phyloP scores from a whole-genome alignment of 352 stramenopile species.

The Phytophthora sansomeana region DNA sequence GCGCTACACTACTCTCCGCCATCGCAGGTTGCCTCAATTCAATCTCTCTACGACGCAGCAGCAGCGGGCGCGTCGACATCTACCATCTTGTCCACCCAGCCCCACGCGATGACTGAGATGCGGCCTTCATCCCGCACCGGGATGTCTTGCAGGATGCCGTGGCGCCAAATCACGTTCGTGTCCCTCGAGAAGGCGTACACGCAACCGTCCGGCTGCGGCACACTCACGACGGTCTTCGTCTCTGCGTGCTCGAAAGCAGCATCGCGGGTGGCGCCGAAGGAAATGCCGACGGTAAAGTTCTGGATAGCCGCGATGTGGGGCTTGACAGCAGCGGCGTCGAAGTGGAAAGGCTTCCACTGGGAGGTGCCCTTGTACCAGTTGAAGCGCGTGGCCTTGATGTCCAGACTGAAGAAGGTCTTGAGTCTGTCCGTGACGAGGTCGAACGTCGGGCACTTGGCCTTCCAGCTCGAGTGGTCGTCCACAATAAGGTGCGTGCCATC shows the following conservation, averaged over 20 bases:
- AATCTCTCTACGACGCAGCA: constrained; percentile 15
- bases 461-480: constrained; percentile 89
- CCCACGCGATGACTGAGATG: constrained; percentile 96
- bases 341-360: constrained; percentile 96
- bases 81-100: constrained; percentile 81
- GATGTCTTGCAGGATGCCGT: constrained; percentile 90
- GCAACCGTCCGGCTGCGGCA: constrained; percentile 94
- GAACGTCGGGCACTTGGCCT: constrained; percentile 79
- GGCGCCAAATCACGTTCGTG: constrained; percentile 94
- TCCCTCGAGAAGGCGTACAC: constrained; percentile 94
- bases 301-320: constrained; percentile 91
- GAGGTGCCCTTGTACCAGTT: constrained; percentile 96
- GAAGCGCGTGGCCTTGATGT: constrained; percentile 93
- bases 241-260: constrained; percentile 91
- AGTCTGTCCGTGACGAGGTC: constrained; percentile 83
- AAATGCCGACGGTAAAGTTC: constrained; percentile 96
- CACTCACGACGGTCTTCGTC: constrained; percentile 89
- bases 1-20: not conserved
- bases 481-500: constrained; percentile 94
- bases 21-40: not conserved
- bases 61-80: constrained; percentile 29
- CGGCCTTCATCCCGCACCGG: constrained; percentile 89
- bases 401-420: constrained; percentile 90
- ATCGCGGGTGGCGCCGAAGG: constrained; percentile 92
- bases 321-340: constrained; percentile 95